phyloP scores from a whole-genome alignment of 192 early-diverging fungal species.

The Entomortierella chlamydospora region DNA sequence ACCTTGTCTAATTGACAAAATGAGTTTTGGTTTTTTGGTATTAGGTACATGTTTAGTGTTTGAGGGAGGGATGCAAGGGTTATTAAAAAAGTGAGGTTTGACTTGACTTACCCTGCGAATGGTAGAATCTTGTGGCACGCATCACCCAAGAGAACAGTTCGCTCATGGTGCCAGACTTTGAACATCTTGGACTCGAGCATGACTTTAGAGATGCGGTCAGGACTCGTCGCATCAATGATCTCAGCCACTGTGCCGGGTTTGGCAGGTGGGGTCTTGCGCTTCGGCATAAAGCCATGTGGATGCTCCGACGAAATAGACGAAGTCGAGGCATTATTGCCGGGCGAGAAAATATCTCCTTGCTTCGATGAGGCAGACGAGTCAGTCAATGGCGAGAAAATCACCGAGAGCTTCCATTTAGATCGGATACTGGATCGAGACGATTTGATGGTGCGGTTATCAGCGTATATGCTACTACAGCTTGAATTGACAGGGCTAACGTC shows the following conservation, averaged over 20 bases:
- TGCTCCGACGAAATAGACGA: not conserved
- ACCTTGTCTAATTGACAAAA: constrained; percentile 25
- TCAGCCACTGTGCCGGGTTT: constrained; percentile 41
- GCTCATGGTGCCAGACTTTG: constrained; percentile 51
- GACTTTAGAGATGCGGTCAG: constrained; percentile 43
- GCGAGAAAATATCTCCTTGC: not conserved
- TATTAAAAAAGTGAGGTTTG: not conserved
- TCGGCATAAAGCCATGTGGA: not conserved
- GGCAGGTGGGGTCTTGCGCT: constrained; percentile 8
- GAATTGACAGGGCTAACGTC: constrained; percentile 9
- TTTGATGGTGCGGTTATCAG: not conserved
- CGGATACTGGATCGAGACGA: not conserved
- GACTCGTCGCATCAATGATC: constrained; percentile 44
- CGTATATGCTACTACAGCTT: not conserved
- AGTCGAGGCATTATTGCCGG: not conserved
- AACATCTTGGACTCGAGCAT: constrained; percentile 53
- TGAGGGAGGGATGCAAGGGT: too few relatives aligned
- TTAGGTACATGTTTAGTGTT: too few relatives aligned
- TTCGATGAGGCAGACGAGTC: too few relatives aligned
- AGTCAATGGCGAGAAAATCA: too few relatives aligned
- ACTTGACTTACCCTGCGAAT: not conserved
- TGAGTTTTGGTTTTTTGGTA: too few relatives aligned
- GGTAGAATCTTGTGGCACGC: constrained; percentile 51
- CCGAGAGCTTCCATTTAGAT: too few relatives aligned
- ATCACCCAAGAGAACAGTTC: constrained; percentile 51